Base-by-base conservation (phyloP, 495 filamentous ascomycete species). In the Bacidia gigantensis region DNA sequence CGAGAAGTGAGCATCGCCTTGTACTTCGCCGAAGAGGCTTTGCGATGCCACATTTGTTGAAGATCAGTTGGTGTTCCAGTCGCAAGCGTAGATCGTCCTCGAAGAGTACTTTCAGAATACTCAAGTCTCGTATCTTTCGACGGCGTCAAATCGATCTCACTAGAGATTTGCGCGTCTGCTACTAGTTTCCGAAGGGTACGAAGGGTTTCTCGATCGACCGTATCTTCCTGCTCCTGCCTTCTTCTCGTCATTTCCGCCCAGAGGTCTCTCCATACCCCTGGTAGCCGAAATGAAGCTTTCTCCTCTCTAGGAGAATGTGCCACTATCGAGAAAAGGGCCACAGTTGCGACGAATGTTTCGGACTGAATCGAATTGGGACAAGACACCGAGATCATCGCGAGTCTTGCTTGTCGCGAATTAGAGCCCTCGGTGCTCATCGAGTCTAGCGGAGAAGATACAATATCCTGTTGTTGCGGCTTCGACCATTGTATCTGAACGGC, bases 331-430 rank as follows among this genome's bases (percentile, higher is more conserved):
- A 92, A 93, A 12, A 97, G 67, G 17, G 81, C 87, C 21, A 80
- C 71, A 1, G 89, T 95, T 3, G 86, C 86, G 41, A 94, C 77
- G 58, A 81, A 96, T 9, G 79, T 78, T 64, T 96, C 89, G 9
- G 90, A 89, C 62, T 98, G 92, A 55, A 80, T 78, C 1, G 71
- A 43, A 42, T 83, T 83, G 0, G 87, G 81, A 10, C 88, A 83
- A n/a, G 87, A 79, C 39, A 93, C 63, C 0, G 74, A 69, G 11
- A 69, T 71, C 88, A 95, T 95, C 32, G 81, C 83, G 50, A 88
- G 76, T 49, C 66, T 71, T 2, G 70, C 67, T 20, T 66, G 67
- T 44, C 71, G 67, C 3, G 67, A 54, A 44, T 66, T 70, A n/a
- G 65, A 69, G n/a, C n/a, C n/a, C n/a, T 70, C 65, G 49, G 69